These are phyloP conservation scores for Croton laevigatus DNA, from an alignment of 441 rosid species.

Conservation along the genomic window DNA sequence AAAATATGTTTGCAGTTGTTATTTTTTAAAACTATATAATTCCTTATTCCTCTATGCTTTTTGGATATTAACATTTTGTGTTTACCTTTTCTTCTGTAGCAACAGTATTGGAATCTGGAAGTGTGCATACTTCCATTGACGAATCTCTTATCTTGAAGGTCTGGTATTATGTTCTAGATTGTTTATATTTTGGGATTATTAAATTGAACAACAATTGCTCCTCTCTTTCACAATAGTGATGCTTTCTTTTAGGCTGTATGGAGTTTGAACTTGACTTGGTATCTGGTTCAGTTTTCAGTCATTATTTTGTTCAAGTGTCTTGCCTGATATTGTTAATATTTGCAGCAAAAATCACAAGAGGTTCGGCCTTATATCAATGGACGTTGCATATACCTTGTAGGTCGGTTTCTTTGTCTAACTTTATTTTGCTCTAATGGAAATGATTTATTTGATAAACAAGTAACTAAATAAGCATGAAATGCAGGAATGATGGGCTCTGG, in stretches of 20 bases:
- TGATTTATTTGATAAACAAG: constrained; percentile 2
- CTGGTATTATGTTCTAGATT: constrained; percentile 10
- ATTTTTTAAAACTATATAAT: not conserved
- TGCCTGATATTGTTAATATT: constrained; percentile 26
- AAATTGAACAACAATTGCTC: not conserved
- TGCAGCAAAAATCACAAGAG: constrained; percentile 75
- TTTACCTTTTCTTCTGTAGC: constrained; percentile 40
- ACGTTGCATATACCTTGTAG: constrained; percentile 81
- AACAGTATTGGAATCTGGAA: constrained; percentile 53
- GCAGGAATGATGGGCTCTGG: constrained; percentile 98
- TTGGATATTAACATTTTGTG: constrained; percentile 14
- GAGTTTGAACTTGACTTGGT: constrained; percentile 5
- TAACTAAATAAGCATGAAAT: constrained; percentile 22
- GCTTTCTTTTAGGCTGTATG: constrained; percentile 5
- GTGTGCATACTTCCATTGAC: constrained; percentile 35
- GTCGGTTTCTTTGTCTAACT: constrained; percentile 47
- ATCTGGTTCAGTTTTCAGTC: constrained; percentile 13
- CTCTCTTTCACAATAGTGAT: constrained; percentile 6
- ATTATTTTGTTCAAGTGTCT: constrained; percentile 27
- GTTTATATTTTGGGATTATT: not conserved
- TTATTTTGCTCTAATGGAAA: constrained; percentile 11
- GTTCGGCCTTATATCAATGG: constrained; percentile 64
- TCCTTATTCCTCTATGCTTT: not conserved
- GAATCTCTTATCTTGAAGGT: constrained; percentile 69
- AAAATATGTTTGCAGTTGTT: not conserved